phyloP scores from a whole-genome alignment of 2,329 filamentous ascomycete genomes.

The Hortaea sp. region DNA sequence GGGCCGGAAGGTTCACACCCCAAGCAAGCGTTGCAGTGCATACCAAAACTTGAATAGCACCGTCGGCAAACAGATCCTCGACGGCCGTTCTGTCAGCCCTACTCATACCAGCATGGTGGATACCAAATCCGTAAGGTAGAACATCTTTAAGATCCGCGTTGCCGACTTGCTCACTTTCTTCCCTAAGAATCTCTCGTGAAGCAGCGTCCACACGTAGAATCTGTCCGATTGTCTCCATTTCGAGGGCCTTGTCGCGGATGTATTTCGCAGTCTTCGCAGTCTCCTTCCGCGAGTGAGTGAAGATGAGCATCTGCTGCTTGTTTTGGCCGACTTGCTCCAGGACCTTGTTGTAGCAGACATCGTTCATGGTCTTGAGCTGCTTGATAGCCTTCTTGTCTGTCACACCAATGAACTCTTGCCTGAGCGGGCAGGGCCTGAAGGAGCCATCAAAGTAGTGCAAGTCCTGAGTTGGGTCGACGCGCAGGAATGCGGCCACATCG shows the following conservation, averaged over 20 bases:
- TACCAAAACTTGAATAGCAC: slow-evolving; percentile 86
- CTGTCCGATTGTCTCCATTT: slow-evolving; percentile 92
- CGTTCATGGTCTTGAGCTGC: slow-evolving; percentile 98
- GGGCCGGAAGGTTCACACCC: slow-evolving; percentile 96
- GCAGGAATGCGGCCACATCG: slow-evolving; percentile 90
- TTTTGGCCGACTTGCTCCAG: slow-evolving; percentile 90
- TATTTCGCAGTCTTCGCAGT: slow-evolving; percentile 96
- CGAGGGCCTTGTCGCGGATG: slow-evolving; percentile 92
- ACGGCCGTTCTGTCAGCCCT: slow-evolving; percentile 90
- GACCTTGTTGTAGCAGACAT: slow-evolving; percentile 95
- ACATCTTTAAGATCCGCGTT: slow-evolving; percentile 89
- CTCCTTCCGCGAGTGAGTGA: slow-evolving; percentile 96
- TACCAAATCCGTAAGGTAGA: slow-evolving; percentile 91
- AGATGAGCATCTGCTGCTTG: slow-evolving; percentile 96
- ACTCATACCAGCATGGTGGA: slow-evolving; percentile 96
- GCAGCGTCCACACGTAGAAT: slow-evolving; percentile 89
- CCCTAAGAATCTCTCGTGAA: slow-evolving; percentile 75
- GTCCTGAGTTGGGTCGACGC: slow-evolving; percentile 74
- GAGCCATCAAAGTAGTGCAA: slow-evolving; percentile 95
- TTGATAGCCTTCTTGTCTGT: slow-evolving; percentile 98
- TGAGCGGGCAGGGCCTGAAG: slow-evolving; percentile 84
- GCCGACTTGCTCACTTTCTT: slow-evolving; percentile 71
- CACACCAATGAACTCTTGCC: slow-evolving; percentile 94
- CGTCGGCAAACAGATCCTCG: slow-evolving; percentile 86
- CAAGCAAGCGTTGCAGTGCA: slow-evolving; percentile 97